Conservation (phyloP, 1,284 basidiomycete genomes). For the Microbotryum lychnidis-dioicae region DNA sequence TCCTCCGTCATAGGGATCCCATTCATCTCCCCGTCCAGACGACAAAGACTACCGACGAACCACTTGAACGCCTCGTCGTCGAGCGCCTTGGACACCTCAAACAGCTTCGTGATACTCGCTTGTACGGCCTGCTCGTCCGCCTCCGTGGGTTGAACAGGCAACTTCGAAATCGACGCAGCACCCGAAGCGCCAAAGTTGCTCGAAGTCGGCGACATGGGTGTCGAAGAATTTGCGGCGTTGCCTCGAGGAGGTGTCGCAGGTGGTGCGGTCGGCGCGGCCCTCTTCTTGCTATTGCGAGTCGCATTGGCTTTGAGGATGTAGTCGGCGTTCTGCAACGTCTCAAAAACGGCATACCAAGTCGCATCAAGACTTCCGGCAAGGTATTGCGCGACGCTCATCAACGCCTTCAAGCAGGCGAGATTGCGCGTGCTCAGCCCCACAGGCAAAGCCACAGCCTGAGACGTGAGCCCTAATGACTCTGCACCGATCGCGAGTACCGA, state of each 20-base stretch:
- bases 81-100: conserved; percentile 66
- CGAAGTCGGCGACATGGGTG: conserved; percentile 1
- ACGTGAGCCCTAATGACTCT: conserved; percentile 56
- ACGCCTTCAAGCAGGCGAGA: conserved; percentile 75
- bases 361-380: conserved; percentile 74
- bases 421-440: conserved; percentile 72
- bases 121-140: conserved; percentile 66
- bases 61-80: conserved; percentile 72
- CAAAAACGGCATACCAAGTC: conserved; percentile 85
- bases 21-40: conserved; percentile 79
- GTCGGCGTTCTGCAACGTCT: conserved; percentile 84
- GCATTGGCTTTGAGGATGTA: conserved; percentile 56
- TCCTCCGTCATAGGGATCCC: conserved; percentile 54
- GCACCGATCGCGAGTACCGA: conserved; percentile 47
- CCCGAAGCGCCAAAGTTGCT: conserved; percentile 29
- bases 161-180: background rate
- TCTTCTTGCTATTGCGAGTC: conserved; percentile 22
- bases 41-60: conserved; percentile 75
- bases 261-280: conserved; percentile 9
- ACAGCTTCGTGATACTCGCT: conserved; percentile 63
- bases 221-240: background rate
- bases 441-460: conserved; percentile 14
- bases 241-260: conserved; percentile 10
- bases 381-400: conserved; percentile 68
- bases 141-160: conserved; percentile 48